These are phyloP conservation scores for Boletus subcaerulescens DNA, from an alignment of 768 basidiomycete species.

Conservation along the genomic window DNA sequence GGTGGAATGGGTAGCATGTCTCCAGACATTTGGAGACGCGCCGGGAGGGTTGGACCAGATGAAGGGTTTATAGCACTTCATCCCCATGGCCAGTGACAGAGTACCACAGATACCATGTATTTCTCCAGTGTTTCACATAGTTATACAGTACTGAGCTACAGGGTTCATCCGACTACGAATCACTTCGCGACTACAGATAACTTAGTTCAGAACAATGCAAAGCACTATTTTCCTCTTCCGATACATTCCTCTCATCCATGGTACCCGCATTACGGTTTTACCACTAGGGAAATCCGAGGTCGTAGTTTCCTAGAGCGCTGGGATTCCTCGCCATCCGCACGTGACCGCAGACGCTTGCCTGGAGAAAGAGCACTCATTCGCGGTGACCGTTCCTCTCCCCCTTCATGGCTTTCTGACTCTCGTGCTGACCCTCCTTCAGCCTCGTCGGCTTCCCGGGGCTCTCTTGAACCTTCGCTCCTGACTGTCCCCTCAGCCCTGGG, in stretches of 20 bases:
- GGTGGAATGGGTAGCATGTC: conserved; percentile 38
- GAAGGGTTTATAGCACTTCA: conserved; percentile 35
- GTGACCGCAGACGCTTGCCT: conserved; percentile 20
- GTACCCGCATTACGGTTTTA: conserved; percentile 3
- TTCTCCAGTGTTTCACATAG: neutral
- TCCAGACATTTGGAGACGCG: conserved; percentile 33
- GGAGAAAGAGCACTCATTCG: neutral
- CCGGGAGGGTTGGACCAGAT: conserved; percentile 30
- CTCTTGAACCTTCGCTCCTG: conserved; percentile 7
- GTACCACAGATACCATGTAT: conserved; percentile 9
- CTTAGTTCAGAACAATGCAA: neutral
- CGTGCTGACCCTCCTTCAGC: conserved; percentile 7
- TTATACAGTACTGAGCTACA: too few species aligned
- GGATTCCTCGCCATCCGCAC: conserved; percentile 10
- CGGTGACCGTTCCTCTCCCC: neutral
- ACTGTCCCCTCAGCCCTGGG: neutral
- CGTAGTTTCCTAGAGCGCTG: conserved; percentile 14
- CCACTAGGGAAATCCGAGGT: neutral
- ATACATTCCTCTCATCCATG: neutral
- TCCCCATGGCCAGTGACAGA: conserved; percentile 17
- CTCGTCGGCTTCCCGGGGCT: conserved; percentile 9
- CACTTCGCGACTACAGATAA: neutral
- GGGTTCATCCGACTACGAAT: too few species aligned
- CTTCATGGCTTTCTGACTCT: conserved; percentile 6
- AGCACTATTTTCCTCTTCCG: neutral